Evolutionary conservation across 208 protist genomes (phyloP).

Genomic region (Wallacemonas sp.): DNA sequence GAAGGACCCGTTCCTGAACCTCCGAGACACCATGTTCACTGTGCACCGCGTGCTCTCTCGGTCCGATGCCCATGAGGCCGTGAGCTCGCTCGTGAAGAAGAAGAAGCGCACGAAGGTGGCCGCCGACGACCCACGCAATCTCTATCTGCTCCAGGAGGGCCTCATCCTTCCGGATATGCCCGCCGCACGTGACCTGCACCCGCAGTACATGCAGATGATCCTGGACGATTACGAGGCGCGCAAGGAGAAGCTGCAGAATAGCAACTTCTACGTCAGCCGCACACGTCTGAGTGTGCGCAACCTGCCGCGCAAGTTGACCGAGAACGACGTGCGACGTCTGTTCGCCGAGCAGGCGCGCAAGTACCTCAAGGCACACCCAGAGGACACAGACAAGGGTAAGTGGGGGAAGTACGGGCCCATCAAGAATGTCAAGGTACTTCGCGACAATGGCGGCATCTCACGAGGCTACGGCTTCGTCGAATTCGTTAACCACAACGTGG

Average conservation of each 20-base stretch:
- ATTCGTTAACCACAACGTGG: constrained; percentile 90
- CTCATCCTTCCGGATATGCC: constrained; percentile 75
- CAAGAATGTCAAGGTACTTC: constrained; percentile 82
- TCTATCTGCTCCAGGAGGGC: constrained; percentile 89
- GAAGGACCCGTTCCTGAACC: constrained; percentile 79
- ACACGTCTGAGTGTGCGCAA: constrained; percentile 91
- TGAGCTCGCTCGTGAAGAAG: constrained; percentile 79
- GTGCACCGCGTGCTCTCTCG: constrained; percentile 80
- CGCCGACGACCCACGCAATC: constrained; percentile 84
- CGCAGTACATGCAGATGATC: constrained; percentile 84
- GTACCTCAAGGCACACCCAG: constrained; percentile 75
- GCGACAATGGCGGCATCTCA: constrained; percentile 78
- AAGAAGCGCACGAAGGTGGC: constrained; percentile 89
- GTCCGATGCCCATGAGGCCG: constrained; percentile 77
- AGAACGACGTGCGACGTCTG: constrained; percentile 85
- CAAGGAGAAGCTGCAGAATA: constrained; percentile 85
- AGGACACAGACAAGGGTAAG: constrained; percentile 65
- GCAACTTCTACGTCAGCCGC: constrained; percentile 91
- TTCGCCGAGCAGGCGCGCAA: constrained; percentile 65
- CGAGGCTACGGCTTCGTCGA: constrained; percentile 92
- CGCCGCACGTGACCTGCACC: constrained; percentile 75
- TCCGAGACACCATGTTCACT: constrained; percentile 85
- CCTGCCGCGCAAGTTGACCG: constrained; percentile 82
- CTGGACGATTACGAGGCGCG: constrained; percentile 78
- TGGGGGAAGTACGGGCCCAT: constrained; percentile 92